Evolutionary conservation across 1,139 yeast species (phyloP).

Genomic region (Blastobotrys indianensis): DNA sequence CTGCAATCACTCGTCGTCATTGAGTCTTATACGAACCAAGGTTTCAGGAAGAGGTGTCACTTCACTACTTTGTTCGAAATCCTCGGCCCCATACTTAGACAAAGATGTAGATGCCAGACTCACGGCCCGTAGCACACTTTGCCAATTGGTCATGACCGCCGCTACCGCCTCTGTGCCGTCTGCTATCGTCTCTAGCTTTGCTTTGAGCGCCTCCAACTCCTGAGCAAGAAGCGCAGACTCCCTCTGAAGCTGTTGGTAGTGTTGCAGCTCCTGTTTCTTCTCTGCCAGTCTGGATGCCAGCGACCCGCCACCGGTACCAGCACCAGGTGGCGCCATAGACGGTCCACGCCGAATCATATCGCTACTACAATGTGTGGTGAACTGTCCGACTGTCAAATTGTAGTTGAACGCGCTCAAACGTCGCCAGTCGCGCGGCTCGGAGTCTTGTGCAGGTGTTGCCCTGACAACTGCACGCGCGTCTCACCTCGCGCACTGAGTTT

Average conservation of each 20-base stretch:
- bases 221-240: slow-evolving; percentile 44
- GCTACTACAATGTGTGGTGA: too few species aligned
- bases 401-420: too few species aligned
- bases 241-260: slow-evolving; percentile 45
- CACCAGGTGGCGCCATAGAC: too few species aligned
- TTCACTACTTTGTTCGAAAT: slow-evolving; percentile 39
- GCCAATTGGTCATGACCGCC: slow-evolving; percentile 54
- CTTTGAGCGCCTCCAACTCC: slow-evolving; percentile 46
- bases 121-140: slow-evolving; percentile 57
- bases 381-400: too few species aligned
- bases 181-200: slow-evolving; percentile 46
- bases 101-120: slow-evolving; percentile 53
- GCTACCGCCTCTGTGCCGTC: slow-evolving; percentile 50
- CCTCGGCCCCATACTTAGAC: slow-evolving; percentile 42
- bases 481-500: too few species aligned
- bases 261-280: slow-evolving; percentile 49
- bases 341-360: too few species aligned
- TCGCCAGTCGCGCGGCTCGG: too few species aligned
- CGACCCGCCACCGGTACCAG: slow-evolving; percentile 3
- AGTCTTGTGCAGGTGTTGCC: too few species aligned
- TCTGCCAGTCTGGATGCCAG: slow-evolving; percentile 29
- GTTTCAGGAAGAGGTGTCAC: slow-evolving; percentile 55
- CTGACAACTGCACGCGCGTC: too few species aligned
- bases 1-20: slow-evolving; percentile 25
- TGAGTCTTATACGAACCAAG: slow-evolving; percentile 57